Percentiles rank a stretch among this genome's conserved stretches.
Conservation (phyloP, 768 basidiomycete genomes). For the Panaeolus papilionaceus region DNA sequence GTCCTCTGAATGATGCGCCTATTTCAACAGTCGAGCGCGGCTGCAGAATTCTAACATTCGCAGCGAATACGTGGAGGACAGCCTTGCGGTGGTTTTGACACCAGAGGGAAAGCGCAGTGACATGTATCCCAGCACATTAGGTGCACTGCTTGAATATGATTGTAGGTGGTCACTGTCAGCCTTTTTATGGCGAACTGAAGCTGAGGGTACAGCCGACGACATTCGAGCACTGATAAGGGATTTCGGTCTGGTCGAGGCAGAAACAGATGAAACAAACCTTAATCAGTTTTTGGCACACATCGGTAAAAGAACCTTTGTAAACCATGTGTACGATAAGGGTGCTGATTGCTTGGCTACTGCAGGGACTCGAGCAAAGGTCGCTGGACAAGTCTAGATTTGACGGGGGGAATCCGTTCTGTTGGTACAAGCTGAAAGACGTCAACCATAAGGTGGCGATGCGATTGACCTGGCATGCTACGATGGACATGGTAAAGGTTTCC, state of each 20-base stretch:
- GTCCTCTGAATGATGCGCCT: not conserved
- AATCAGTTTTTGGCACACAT: slow-evolving; percentile 64
- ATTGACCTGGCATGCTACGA: too few species aligned
- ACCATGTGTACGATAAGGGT: slow-evolving; percentile 7
- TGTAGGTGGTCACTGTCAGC: slow-evolving; percentile 40
- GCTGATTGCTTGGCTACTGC: not conserved
- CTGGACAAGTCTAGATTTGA: slow-evolving; percentile 7
- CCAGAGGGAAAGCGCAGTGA: slow-evolving; percentile 53
- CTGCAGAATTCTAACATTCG: slow-evolving; percentile 52
- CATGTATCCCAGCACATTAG: slow-evolving; percentile 55
- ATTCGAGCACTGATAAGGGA: slow-evolving; percentile 51
- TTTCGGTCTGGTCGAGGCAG: slow-evolving; percentile 52
- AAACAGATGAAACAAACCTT: slow-evolving; percentile 49
- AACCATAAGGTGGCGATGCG: too few species aligned
- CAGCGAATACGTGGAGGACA: slow-evolving; percentile 47
- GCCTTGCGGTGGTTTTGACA: slow-evolving; percentile 52
- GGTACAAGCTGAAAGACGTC: too few species aligned
- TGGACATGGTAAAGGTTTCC: not conserved
- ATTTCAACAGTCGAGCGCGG: slow-evolving; percentile 49
- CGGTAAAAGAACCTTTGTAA: slow-evolving; percentile 39
- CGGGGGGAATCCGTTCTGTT: not conserved
- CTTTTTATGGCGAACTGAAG: slow-evolving; percentile 1
- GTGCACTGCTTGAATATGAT: slow-evolving; percentile 58
- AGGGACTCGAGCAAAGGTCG: slow-evolving; percentile 8
- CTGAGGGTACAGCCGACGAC: slow-evolving; percentile 41